A percentile compares a stretch with the other conserved stretches of the same genome.
phyloP scores from a whole-genome alignment of 371 early-diverging fungal genomes.

The Fennellomyces sp. region DNA sequence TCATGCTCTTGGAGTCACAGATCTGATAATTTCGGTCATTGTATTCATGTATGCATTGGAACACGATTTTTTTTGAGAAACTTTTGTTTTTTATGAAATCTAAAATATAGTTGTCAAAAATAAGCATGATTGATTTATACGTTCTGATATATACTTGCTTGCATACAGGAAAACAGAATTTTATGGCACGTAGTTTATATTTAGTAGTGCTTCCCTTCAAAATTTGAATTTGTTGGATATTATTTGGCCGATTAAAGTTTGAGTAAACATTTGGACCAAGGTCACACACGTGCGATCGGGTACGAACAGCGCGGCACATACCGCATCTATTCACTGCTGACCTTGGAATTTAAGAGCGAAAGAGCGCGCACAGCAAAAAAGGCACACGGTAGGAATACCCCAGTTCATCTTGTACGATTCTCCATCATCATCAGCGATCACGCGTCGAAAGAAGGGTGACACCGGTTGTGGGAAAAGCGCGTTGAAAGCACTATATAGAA shows the following conservation, averaged over 20 bases:
- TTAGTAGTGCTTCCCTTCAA: no score
- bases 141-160: no score
- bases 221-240: no score
- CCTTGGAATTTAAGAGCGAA: not conserved
- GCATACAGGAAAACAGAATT: no score
- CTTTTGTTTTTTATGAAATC: not conserved
- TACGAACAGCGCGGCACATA: not conserved
- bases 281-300: not conserved
- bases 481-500: not conserved
- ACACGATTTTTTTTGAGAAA: no score
- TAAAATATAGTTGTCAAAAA: not conserved
- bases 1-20: not conserved
- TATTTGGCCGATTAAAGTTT: no score
- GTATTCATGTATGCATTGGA: no score
- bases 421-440: no score
- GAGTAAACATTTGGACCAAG: not conserved
- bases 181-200: no score
- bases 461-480: not conserved
- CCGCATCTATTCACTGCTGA: not conserved
- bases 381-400: not conserved
- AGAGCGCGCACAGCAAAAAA: not conserved
- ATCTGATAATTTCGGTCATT: not conserved
- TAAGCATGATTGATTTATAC: not conserved
- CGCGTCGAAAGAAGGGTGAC: no score
- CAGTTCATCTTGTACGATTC: not conserved